phyloP scores from a whole-genome alignment of 2,329 filamentous ascomycete genomes.

The Hypoxylon sp. region DNA sequence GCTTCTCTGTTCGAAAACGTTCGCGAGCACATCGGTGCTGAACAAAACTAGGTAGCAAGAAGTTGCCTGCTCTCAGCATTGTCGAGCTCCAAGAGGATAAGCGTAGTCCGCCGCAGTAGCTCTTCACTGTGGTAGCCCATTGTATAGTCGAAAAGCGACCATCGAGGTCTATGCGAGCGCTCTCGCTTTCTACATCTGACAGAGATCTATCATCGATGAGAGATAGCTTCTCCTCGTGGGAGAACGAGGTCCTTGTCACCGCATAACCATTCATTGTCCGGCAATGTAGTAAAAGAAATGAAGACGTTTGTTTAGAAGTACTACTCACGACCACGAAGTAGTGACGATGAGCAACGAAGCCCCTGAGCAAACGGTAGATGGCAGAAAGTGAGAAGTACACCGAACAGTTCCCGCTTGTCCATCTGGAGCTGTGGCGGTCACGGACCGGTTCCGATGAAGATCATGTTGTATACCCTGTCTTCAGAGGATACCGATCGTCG shows the following conservation, averaged over 20 bases:
- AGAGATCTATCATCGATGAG: conserved; percentile 60
- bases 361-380: conserved; percentile 27
- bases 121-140: conserved; percentile 53
- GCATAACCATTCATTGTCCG: conserved; percentile 59
- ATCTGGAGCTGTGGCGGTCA: conserved; percentile 33
- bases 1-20: conserved; percentile 56
- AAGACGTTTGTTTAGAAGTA: conserved; percentile 23
- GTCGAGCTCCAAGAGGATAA: conserved; percentile 55
- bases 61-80: conserved; percentile 58
- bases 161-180: conserved; percentile 57
- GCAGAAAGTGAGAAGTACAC: conserved; percentile 19
- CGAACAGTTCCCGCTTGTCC: conserved; percentile 20
- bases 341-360: conserved; percentile 25
- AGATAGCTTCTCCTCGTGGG: conserved; percentile 60
- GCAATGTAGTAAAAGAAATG: conserved; percentile 45
- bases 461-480: conserved; percentile 39
- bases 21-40: conserved; percentile 60
- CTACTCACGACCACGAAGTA: conserved; percentile 26
- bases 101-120: conserved; percentile 49
- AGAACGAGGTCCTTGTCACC: conserved; percentile 53
- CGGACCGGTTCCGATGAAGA: conserved; percentile 37
- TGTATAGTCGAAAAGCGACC: conserved; percentile 49
- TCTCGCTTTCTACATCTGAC: conserved; percentile 61
- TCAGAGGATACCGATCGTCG: conserved; percentile 39
- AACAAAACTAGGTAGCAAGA: conserved; percentile 67